Evolutionary conservation across 1,284 basidiomycete genomes (phyloP).

Genomic region (Rhodotorula mucilaginosa): DNA sequence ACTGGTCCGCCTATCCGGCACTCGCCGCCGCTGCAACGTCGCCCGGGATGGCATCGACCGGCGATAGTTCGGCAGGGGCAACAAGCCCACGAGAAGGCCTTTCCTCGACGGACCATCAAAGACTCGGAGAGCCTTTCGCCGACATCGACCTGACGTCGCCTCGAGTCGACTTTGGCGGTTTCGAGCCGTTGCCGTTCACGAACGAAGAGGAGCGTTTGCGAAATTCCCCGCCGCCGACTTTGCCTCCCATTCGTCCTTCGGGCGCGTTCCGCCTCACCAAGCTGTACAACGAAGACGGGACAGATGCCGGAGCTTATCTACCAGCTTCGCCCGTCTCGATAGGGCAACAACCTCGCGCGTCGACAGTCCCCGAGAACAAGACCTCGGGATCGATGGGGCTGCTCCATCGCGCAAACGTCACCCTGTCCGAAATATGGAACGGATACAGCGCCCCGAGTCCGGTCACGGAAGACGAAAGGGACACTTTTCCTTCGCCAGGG

Average conservation of each 20-base stretch:
- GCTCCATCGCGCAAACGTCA: neutral
- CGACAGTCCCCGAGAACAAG: too few species aligned
- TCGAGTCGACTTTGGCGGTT: neutral
- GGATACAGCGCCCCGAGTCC: constrained; percentile 1
- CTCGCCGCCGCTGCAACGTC: too few species aligned
- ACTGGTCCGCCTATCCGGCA: neutral
- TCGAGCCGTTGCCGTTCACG: neutral
- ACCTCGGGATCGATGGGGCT: neutral
- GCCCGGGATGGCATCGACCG: too few species aligned
- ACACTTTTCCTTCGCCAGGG: neutral
- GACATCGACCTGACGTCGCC: constrained; percentile 19
- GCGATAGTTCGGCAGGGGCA: neutral
- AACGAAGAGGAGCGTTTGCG: neutral
- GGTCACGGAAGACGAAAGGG: neutral
- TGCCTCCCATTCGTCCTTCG: neutral
- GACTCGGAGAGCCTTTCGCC: neutral
- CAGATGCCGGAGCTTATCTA: constrained; percentile 1
- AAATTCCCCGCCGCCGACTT: neutral
- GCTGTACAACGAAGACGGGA: neutral
- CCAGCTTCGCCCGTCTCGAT: neutral
- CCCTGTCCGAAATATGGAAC: neutral
- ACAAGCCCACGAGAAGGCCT: neutral
- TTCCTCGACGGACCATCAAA: neutral
- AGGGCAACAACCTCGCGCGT: neutral
- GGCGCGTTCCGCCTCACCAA: constrained; percentile 3